Percentiles rank a stretch among this genome's conserved stretches.
phyloP scores from a whole-genome alignment of 2,329 filamentous ascomycete genomes.

The Graphiopsis chlorocephala region DNA sequence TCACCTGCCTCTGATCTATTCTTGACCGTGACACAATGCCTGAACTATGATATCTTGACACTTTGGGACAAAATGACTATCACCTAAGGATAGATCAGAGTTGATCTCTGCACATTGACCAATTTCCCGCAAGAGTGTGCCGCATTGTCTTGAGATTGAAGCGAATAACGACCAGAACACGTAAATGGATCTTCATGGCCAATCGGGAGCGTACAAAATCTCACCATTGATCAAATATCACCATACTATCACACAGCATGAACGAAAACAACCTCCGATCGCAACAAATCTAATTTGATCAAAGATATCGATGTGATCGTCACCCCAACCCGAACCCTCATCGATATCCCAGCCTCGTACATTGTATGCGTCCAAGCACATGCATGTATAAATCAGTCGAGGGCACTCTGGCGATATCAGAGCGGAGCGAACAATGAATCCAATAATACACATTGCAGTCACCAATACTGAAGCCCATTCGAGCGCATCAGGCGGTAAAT shows the following conservation, averaged over 20 bases:
- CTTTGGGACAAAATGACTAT: not conserved
- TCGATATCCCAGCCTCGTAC: not conserved
- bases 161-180: not conserved
- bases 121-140: too few species aligned
- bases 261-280: not conserved
- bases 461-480: not conserved
- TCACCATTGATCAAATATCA: not conserved
- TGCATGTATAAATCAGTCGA: not conserved
- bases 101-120: too few species aligned
- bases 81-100: not conserved
- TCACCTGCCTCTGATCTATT: not conserved
- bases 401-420: not conserved
- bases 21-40: not conserved
- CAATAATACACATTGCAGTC: not conserved
- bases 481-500: conserved; percentile 1
- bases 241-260: not conserved
- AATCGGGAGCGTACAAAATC: not conserved
- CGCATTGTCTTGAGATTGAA: too few species aligned
- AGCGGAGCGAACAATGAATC: not conserved
- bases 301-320: not conserved
- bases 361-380: not conserved
- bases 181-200: not conserved
- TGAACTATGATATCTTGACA: not conserved
- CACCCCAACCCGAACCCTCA: not conserved
- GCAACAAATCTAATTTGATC: not conserved